Evolutionary conservation across 345 rosid genomes (phyloP), one percentile per base, ranked within the genome.

Genomic region (Eutrema heterophyllum): DNA sequence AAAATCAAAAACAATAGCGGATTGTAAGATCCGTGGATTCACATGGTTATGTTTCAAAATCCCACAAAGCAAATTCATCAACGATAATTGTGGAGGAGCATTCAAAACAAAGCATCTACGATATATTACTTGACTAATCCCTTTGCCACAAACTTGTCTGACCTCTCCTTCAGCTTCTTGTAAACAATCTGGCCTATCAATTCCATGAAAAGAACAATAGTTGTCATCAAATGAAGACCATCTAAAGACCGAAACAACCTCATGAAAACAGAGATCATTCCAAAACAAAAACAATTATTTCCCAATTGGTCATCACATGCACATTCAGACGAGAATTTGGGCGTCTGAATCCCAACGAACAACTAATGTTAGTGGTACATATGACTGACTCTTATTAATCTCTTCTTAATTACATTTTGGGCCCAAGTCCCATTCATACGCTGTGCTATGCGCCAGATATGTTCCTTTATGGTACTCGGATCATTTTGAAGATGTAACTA

Each of bases 121-220:
- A n/a, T n/a, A n/a, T n/a, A n/a, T n/a, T n/a, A n/a, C 64, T 96
- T 87, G 1, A 86, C 96, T 44, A 91, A 76, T 67, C 97, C 97
- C 74, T 84, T 86, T 10, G 82, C 86, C 59, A 83, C 87, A 82
- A 69, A 89, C 64, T 87, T 85, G 12, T 79, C 88, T 11, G 90
- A 81, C 26, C 83, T 82, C 80, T 91, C 95, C 86, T 87, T 91
- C 73, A 91, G 68, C 81, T 84, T 91, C 84, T 81, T 84, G 55
- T 87, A 91, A 41, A 84, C 90, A 53, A 91, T 83, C 49, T 85
- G 86, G 63, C 97, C 94, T 88, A 82, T 72, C 63, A 74, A 67
- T 40, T 66, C 52, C 78, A 55, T 45, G 4, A 53, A 43, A n/a
- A 45, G 8, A 53, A 44, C 15, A 43, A 53, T 12, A 52, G 64